Base-by-base conservation (phyloP, 192 early-diverging fungal species). In the Coemansia asiatica region DNA sequence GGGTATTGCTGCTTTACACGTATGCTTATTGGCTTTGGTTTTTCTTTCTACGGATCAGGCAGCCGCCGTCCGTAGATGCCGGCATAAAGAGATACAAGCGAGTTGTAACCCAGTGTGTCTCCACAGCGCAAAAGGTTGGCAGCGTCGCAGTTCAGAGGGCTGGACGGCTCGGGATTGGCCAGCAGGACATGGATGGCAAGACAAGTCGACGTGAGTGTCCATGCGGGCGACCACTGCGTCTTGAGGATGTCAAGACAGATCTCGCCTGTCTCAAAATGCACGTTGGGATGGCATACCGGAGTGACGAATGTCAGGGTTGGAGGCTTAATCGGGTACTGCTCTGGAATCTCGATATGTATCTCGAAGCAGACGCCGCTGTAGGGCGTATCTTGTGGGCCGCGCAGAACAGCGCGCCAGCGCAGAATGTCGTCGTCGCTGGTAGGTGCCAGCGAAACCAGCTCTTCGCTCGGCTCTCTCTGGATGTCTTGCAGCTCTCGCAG, bases 201-300 rank as follows among this genome's bases (percentile, higher is more conserved):
- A 60, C 92, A 89, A 0, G 92, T 88, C 5, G 93, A 92, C 35
- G 91, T 79, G 19, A 98, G 85, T 33, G 94, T 97, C 94, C 94
- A 98, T 18, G 94, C 90, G 10, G 97, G 97, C 36, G 91, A 90
- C 97, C 97, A 98, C 58, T 89, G 90, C 26, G 91, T 84, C 65
- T 94, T 95, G 36, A 98, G 83, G 35, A 98, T 87, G 81, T 98
- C 97, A 57, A 98, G 82, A 61, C 97, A 98, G 59, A 98, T 97
- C 72, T 97, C 94, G 19, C 97, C 97, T 0, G 93, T 95, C 85
- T 94, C 78, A 56, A 92, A 95, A 78, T 95, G 90, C 62, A 98
- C 90, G 72, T 98, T 98, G 50, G 95, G 95, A 60, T 97, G 95
- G 69, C 90, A 97, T 71, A 94, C 87, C n/a, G 91, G 89, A 22